Evolutionary conservation across 352 stramenopile species (phyloP).

Genomic region (Phytophthora idaei): DNA sequence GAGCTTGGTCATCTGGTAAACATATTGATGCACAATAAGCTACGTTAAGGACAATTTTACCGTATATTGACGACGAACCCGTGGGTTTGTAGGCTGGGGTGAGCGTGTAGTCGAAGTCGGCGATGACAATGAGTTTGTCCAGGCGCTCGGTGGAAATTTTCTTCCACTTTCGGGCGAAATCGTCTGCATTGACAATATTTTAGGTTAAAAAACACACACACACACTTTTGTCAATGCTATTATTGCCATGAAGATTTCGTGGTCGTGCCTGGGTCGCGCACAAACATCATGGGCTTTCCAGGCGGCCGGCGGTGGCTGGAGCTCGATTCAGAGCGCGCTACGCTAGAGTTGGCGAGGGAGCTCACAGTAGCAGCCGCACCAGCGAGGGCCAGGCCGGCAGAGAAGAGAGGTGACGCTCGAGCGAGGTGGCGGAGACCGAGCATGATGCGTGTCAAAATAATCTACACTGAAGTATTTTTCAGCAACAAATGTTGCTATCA

Average conservation of each 20-base stretch:
- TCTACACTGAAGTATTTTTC: no score
- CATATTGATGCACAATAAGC: background rate
- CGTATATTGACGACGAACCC: constrained; percentile 22
- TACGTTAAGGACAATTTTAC: constrained; percentile 4
- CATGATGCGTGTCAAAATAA: constrained; percentile 5
- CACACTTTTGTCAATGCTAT: constrained; percentile 1
- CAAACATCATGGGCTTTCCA: constrained; percentile 46
- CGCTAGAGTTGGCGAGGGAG: background rate
- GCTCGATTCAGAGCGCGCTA: constrained; percentile 5
- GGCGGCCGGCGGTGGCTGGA: constrained; percentile 19
- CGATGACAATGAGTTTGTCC: constrained; percentile 77
- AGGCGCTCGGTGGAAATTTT: constrained; percentile 73
- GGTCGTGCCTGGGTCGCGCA: constrained; percentile 31
- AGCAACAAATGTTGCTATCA: no score
- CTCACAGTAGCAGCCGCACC: background rate
- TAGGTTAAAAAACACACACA: background rate
- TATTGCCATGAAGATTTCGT: background rate
- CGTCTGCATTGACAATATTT: constrained; percentile 39
- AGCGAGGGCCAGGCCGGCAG: constrained; percentile 15
- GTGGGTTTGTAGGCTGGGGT: constrained; percentile 67
- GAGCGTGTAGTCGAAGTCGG: constrained; percentile 86
- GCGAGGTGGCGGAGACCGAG: constrained; percentile 3
- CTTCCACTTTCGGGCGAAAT: constrained; percentile 77
- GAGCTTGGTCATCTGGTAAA: constrained; percentile 45
- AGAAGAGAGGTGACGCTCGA: constrained; percentile 14